These are phyloP conservation scores for Phytophthora sp. DNA, from an alignment of 352 stramenopile genomes.

Conservation along the genomic window DNA sequence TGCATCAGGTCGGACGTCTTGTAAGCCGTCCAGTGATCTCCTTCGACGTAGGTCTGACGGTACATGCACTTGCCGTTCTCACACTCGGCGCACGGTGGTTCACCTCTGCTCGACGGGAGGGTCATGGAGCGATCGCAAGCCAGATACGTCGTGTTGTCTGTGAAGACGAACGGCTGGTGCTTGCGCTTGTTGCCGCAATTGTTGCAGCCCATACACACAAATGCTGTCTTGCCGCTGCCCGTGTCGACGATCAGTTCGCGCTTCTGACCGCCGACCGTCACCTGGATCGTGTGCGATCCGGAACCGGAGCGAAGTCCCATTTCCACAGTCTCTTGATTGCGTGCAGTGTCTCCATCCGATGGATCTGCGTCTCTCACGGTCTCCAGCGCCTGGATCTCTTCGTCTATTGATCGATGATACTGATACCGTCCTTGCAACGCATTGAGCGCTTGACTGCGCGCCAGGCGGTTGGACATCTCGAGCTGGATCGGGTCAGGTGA, in stretches of 20 bases:
- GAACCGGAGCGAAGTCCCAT: conserved; percentile 50
- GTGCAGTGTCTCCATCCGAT: not conserved
- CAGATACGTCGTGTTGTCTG: conserved; percentile 52
- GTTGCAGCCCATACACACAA: conserved; percentile 92
- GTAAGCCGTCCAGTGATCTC: conserved; percentile 91
- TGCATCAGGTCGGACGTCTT: conserved; percentile 84
- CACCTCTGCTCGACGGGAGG: conserved; percentile 20
- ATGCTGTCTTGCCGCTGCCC: conserved; percentile 94
- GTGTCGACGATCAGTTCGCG: conserved; percentile 96
- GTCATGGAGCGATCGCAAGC: conserved; percentile 50
- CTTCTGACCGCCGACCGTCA: conserved; percentile 62
- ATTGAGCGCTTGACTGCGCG: conserved; percentile 20
- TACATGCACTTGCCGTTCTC: conserved; percentile 88
- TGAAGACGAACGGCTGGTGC: conserved; percentile 77
- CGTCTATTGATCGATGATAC: conserved; percentile 14
- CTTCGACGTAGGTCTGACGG: conserved; percentile 93
- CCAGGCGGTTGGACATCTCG: conserved; percentile 41
- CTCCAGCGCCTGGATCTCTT: conserved; percentile 14
- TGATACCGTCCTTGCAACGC: conserved; percentile 29
- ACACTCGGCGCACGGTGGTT: conserved; percentile 37
- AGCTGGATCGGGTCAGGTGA: conserved; percentile 46
- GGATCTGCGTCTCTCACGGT: conserved; percentile 5
- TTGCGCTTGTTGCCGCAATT: conserved; percentile 88
- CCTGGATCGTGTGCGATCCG: conserved; percentile 78
- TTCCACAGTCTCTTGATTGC: conserved; percentile 37